Evolutionary conservation across 768 basidiomycete genomes (phyloP).

Genomic region (Melanogaster broomeanus): DNA sequence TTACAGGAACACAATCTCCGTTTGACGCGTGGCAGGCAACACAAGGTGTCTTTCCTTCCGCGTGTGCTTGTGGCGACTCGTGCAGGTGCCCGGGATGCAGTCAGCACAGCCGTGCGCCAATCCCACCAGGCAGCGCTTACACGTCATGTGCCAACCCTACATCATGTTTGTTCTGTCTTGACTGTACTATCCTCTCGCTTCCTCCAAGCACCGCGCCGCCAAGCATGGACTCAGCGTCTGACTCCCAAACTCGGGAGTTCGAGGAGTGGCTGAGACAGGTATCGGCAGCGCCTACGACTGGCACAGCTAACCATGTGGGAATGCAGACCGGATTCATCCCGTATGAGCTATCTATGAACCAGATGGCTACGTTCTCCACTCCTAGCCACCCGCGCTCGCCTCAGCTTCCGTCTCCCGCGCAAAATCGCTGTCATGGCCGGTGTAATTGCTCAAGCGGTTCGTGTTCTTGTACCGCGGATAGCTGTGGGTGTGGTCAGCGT

Average conservation of each 20-base stretch:
- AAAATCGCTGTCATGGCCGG: slow-evolving; percentile 32
- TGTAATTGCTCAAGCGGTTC: slow-evolving; percentile 35
- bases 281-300: slow-evolving; percentile 18
- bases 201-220: slow-evolving; percentile 45
- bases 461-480: slow-evolving; percentile 35
- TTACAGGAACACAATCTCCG: slow-evolving; percentile 24
- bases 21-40: slow-evolving; percentile 27
- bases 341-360: slow-evolving; percentile 28
- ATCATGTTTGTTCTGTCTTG: slow-evolving; percentile 53
- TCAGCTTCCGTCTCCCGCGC: slow-evolving; percentile 19
- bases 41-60: slow-evolving; percentile 39
- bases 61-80: slow-evolving; percentile 62
- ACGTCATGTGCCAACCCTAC: slow-evolving; percentile 39
- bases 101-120: slow-evolving; percentile 48
- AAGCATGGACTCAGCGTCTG: slow-evolving; percentile 42
- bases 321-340: slow-evolving; percentile 27
- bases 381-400: slow-evolving; percentile 9
- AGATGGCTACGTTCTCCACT: slow-evolving; percentile 12
- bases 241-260: slow-evolving; percentile 46
- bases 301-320: slow-evolving; percentile 16
- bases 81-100: slow-evolving; percentile 69
- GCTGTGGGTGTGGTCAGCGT: slow-evolving; percentile 32
- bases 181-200: slow-evolving; percentile 60
- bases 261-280: slow-evolving; percentile 69
- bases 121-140: slow-evolving; percentile 39